A percentile compares a stretch with the other conserved stretches of the same genome.
Evolutionary conservation across 495 filamentous ascomycete genomes (phyloP).

Genomic region (Durotheca rogersii): DNA sequence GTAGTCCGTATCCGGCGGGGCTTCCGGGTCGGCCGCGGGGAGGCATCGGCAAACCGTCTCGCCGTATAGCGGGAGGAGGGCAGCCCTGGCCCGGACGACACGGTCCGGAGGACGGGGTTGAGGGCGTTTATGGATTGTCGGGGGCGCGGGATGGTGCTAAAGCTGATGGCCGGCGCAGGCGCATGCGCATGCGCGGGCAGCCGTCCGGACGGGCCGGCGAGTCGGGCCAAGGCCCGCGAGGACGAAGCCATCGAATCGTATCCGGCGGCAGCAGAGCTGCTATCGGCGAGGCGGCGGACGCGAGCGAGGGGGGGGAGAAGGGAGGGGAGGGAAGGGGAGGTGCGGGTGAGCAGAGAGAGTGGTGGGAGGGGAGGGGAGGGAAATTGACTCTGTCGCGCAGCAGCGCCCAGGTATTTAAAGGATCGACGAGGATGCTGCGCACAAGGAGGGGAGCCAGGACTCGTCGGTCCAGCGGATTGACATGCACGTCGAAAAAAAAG

Average conservation of each 20-base stretch:
- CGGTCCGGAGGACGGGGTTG: conserved; percentile 14
- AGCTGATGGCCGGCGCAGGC: conserved; percentile 17
- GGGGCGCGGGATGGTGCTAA: conserved; percentile 22
- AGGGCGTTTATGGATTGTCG: conserved; percentile 4
- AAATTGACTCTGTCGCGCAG: no score
- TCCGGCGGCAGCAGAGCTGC: conserved; percentile 12
- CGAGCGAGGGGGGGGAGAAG: background rate
- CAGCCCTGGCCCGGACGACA: conserved; percentile 4
- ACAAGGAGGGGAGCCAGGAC: no score
- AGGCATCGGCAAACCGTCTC: conserved; percentile 42
- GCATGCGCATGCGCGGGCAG: conserved; percentile 13
- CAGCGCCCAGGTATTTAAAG: no score
- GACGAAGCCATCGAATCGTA: conserved; percentile 24
- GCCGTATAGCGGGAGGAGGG: conserved; percentile 39
- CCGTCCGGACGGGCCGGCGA: conserved; percentile 19
- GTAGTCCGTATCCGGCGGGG: conserved; percentile 42
- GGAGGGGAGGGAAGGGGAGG: background rate
- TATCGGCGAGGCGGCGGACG: background rate
- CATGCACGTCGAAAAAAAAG: background rate
- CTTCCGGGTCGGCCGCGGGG: conserved; percentile 38
- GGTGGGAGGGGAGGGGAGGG: background rate
- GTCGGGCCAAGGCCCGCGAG: conserved; percentile 21
- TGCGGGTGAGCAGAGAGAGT: conserved; percentile 3
- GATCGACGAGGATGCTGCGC: no score
- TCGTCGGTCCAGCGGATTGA: conserved; percentile 12